Evolutionary conservation across 1,284 basidiomycete genomes (phyloP), one percentile per base, ranked within the genome.

Genomic region (Moesziomyces sp.): DNA sequence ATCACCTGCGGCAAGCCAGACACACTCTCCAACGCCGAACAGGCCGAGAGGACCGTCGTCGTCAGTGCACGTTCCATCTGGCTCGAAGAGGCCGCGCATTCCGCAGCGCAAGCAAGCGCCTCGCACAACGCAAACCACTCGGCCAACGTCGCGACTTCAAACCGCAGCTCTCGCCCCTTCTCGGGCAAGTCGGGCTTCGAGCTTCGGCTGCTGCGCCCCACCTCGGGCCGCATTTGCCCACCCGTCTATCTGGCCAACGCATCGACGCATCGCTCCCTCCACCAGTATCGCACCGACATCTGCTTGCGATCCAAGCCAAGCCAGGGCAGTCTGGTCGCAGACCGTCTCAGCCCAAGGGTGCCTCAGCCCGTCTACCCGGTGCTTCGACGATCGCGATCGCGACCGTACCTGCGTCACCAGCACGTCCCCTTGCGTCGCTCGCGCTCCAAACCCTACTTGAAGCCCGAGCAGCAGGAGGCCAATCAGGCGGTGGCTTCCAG

Each of bases 101-200:
- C 10, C 14, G 26, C 24, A n/a, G 38, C 51, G 40, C n/a, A 38
- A 30, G 30, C 30, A 30, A 30, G 11, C 30, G 8, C 30, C 30
- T 30, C 30, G 9, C 30, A 10, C 11, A 30, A 14, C 2, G 14
- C 10, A 16, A 11, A 38, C 35, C 11, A 8, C 9, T 14, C 38
- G 19, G 40, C 30, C 35, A n/a, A 34, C 21, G 16, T n/a, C 6
- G n/a, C 19, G 3, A 34, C 26, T n/a, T 35, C 35, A 21, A 28
- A 64, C 35, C 57, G 57, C 50, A 58, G 52, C 52, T 58, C 51
- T 9, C 42, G 45, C 45, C 51, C 78, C 3, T 77, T 77, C 55
- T 73, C 78, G 23, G 76, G 70, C 51, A 56, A 58, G 21, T 62
- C 77, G 16, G 51, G 63, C 18, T 80, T 79, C 48, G 76, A 79